These are phyloP conservation scores for Spergularia azorica DNA, from an alignment of 179 eudicot genomes.

Conservation along the genomic window DNA sequence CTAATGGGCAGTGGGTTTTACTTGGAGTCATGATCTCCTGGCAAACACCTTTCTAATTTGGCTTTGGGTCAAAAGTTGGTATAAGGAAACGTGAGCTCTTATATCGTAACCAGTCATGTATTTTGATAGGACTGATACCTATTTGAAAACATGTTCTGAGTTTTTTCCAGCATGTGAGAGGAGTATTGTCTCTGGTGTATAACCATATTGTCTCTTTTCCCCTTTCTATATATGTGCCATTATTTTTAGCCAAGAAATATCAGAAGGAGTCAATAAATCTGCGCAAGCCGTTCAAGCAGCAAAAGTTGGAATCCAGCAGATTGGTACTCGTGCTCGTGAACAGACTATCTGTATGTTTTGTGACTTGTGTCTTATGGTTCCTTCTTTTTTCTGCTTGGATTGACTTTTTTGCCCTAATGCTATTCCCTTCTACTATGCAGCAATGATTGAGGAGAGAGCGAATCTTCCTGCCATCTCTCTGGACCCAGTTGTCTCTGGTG, in stretches of 20 bases:
- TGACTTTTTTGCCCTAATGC: slow-evolving; percentile 8
- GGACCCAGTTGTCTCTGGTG: slow-evolving; percentile 76
- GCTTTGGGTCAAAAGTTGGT: no score
- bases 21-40: not conserved
- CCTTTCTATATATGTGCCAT: slow-evolving; percentile 6
- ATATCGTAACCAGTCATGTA: slow-evolving; percentile 10
- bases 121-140: not conserved
- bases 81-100: not conserved
- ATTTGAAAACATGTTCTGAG: not conserved
- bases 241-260: slow-evolving; percentile 69
- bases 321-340: slow-evolving; percentile 78
- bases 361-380: slow-evolving; percentile 4
- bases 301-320: slow-evolving; percentile 72
- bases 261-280: slow-evolving; percentile 86
- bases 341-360: slow-evolving; percentile 68
- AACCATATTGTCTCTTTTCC: slow-evolving; percentile 7
- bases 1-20: no score
- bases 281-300: slow-evolving; percentile 95
- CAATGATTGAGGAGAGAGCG: slow-evolving; percentile 88
- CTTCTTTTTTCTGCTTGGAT: not conserved
- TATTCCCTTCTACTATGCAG: slow-evolving; percentile 38
- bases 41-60: not conserved
- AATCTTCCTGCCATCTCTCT: slow-evolving; percentile 69
- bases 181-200: not conserved
- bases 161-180: not conserved